A percentile compares a stretch with the other conserved stretches of the same genome.
Conservation (phyloP, 129 eudicot species). For the Artemisia argyi region DNA sequence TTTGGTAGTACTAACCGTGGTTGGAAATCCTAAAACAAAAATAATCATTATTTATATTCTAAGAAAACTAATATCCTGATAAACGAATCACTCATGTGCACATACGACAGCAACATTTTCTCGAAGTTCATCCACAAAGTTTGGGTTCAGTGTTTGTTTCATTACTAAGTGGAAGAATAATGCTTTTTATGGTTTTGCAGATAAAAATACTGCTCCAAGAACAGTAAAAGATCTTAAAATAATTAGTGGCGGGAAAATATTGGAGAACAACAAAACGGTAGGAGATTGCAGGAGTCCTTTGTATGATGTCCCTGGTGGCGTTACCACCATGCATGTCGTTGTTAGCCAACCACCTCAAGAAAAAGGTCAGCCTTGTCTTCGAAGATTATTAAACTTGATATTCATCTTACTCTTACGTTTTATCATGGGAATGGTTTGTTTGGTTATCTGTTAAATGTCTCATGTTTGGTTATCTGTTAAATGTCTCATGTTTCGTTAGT, state of each 20-base stretch:
- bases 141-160: no score
- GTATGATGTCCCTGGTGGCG: slow-evolving; percentile 62
- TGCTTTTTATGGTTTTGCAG: slow-evolving; percentile 33
- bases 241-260: slow-evolving; percentile 63
- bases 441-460: no score
- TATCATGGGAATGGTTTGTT: not conserved
- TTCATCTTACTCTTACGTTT: slow-evolving; percentile 4
- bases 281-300: slow-evolving; percentile 69
- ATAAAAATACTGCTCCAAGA: slow-evolving; percentile 61
- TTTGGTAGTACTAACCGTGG: not conserved
- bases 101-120: not conserved
- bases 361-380: slow-evolving; percentile 39
- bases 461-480: no score
- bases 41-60: not conserved
- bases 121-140: not conserved
- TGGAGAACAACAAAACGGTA: slow-evolving; percentile 69
- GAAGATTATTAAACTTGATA: not conserved
- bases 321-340: slow-evolving; percentile 77
- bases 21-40: not conserved
- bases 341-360: slow-evolving; percentile 60
- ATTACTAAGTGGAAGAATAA: no score
- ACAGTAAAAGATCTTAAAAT: slow-evolving; percentile 63
- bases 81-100: not conserved
- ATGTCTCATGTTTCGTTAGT: no score
- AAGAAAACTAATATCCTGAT: not conserved